phyloP scores from a whole-genome alignment of 2,329 filamentous ascomycete genomes.

The Fusarium illudens region DNA sequence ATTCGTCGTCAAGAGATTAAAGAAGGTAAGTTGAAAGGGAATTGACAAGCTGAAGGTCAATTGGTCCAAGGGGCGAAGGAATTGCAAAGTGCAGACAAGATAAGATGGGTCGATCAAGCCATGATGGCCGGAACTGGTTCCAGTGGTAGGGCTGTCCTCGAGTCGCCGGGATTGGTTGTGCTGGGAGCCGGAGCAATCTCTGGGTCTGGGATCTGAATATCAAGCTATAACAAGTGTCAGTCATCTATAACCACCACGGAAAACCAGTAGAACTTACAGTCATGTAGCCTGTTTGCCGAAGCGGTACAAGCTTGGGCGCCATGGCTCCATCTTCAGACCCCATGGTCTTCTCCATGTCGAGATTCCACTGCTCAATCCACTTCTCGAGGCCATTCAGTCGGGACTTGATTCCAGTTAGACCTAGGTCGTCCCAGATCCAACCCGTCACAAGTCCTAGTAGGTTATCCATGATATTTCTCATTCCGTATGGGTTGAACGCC shows the following conservation, averaged over 20 bases:
- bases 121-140: conserved; percentile 42
- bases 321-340: conserved; percentile 60
- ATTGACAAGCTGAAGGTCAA: conserved; percentile 14
- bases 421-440: conserved; percentile 94
- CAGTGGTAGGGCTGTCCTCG: conserved; percentile 47
- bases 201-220: conserved; percentile 83
- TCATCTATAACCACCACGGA: background rate
- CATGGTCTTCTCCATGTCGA: conserved; percentile 67
- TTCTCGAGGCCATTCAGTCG: conserved; percentile 74
- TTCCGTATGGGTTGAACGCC: conserved; percentile 81
- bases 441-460: conserved; percentile 83
- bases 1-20: conserved; percentile 41
- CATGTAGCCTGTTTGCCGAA: conserved; percentile 88
- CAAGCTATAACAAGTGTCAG: conserved; percentile 61
- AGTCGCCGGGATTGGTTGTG: conserved; percentile 51
- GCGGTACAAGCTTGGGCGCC: conserved; percentile 76
- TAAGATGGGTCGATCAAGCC: conserved; percentile 22
- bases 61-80: conserved; percentile 15
- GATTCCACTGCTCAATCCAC: conserved; percentile 91
- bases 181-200: conserved; percentile 68
- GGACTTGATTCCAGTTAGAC: conserved; percentile 77
- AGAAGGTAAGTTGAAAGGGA: conserved; percentile 20
- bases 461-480: conserved; percentile 81
- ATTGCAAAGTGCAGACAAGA: background rate
- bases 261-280: conserved; percentile 61